Conservation (phyloP, 192 early-diverging fungal species). For the Mortierella alpina region DNA sequence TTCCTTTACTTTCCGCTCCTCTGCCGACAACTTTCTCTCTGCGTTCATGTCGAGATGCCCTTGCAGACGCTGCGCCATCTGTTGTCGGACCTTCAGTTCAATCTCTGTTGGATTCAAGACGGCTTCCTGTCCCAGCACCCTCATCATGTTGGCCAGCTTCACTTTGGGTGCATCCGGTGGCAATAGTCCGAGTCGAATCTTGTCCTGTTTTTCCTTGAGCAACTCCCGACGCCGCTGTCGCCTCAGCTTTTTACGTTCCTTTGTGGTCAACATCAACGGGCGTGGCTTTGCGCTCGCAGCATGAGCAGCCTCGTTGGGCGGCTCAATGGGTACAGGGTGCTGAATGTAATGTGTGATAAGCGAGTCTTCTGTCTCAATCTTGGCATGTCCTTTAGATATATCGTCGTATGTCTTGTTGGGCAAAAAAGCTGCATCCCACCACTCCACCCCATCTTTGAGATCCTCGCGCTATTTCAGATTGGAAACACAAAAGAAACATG, state of each 20-base stretch:
- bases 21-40: constrained; percentile 87
- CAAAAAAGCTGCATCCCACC: constrained; percentile 96
- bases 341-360: constrained; percentile 83
- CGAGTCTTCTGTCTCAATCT: constrained; percentile 57
- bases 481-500: neutral
- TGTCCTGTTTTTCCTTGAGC: constrained; percentile 94
- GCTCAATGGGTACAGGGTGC: constrained; percentile 86
- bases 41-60: constrained; percentile 88
- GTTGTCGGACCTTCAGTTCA: constrained; percentile 91
- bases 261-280: constrained; percentile 85
- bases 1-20: constrained; percentile 84
- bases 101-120: constrained; percentile 94
- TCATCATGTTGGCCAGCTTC: constrained; percentile 93
- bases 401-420: constrained; percentile 77
- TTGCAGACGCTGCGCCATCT: constrained; percentile 82
- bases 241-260: constrained; percentile 93
- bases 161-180: constrained; percentile 94
- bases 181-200: constrained; percentile 91
- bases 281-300: constrained; percentile 58
- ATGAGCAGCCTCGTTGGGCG: constrained; percentile 74
- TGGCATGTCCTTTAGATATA: constrained; percentile 52
- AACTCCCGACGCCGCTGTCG: constrained; percentile 86
- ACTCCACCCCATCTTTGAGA: constrained; percentile 86
- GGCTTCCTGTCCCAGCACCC: constrained; percentile 93
- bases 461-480: constrained; percentile 60